Base-by-base conservation (phyloP, 441 rosid species). In the Rhodomyrtus psidioides region DNA sequence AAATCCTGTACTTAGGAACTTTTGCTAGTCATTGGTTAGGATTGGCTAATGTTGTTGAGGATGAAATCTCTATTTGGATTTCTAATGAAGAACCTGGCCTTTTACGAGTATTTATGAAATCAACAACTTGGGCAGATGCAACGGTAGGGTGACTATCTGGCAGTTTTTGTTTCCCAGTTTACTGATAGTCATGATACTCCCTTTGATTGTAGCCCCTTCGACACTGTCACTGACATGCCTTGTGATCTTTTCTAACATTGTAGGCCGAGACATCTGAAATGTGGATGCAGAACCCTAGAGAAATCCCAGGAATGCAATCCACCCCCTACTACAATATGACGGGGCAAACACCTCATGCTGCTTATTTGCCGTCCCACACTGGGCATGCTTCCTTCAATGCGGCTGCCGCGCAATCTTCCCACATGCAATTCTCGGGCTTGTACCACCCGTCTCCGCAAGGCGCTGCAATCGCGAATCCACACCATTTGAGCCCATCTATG, bases 221-320 rank as follows among this genome's bases (percentile, higher is more conserved):
- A 15, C 56, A 26, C 24, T 15, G 30, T 60, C 16, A n/a, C 55
- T 24, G 34, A 51, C 42, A 8, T 51, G 49, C 21, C n/a, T 53
- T 53, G 74, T 53, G 5, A 6, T 34, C 49, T 58, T 79, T 42
- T 53, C 12, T n/a, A 26, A 26, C 44, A 42, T 54, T 9, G 82
- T 94, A 95, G 98, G 95, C 95, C 4, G 99, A 95, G 90, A 87
- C 97, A 65, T 94, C 99, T 34, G 99, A 97, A 89, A 92, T 97
- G 34, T 97, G 99, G 99, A 91, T 97, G 89, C 96, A 92, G 89
- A 96, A 96, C 89, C 96, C 94, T 5, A 94, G 98, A 88, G 98
- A 96, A 74, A 87, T 94, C 46, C 89, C 93, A 6, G 92, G 94
- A 79, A 58, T 94, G 91, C 99, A 95, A 70, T 93, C 98, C 39